Percentiles rank a stretch among this genome's conserved stretches.
phyloP scores from a whole-genome alignment of 495 filamentous ascomycete genomes.

The Aspergillus cristatus region DNA sequence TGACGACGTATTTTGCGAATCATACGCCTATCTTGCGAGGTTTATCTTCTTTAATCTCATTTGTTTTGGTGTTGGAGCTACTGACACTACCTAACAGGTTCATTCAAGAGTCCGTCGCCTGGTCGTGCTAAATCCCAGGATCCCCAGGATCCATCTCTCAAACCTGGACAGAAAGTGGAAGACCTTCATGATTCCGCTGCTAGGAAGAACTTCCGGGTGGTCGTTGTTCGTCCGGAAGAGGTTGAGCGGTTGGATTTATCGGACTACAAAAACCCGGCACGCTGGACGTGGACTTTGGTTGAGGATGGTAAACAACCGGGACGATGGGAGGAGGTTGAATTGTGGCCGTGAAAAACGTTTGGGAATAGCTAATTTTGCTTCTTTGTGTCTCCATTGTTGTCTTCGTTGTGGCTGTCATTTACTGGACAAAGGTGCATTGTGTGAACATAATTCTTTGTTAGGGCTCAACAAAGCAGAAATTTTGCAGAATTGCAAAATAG shows the following conservation, averaged over 20 bases:
- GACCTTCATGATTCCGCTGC: conserved; percentile 61
- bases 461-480: background rate
- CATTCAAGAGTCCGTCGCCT: conserved; percentile 71
- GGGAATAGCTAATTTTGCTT: background rate
- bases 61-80: background rate
- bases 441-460: background rate
- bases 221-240: conserved; percentile 70
- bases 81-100: conserved; percentile 27
- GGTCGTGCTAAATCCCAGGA: conserved; percentile 46
- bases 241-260: conserved; percentile 70
- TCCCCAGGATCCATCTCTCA: conserved; percentile 38
- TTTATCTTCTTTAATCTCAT: conserved; percentile 14
- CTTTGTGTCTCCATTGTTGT: background rate
- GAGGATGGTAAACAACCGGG: conserved; percentile 20
- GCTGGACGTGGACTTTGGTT: conserved; percentile 57
- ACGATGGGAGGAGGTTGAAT: conserved; percentile 66
- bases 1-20: conserved; percentile 84
- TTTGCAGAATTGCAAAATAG: background rate
- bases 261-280: conserved; percentile 50
- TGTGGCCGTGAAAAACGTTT: conserved; percentile 58
- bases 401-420: background rate
- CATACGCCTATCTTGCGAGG: conserved; percentile 67
- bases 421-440: background rate
- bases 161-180: conserved; percentile 57
- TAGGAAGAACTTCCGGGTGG: conserved; percentile 72